Percentiles rank a stretch among this genome's conserved stretches.
phyloP scores from a whole-genome alignment of 139 green algal genomes.

The Chlorella sp. region DNA sequence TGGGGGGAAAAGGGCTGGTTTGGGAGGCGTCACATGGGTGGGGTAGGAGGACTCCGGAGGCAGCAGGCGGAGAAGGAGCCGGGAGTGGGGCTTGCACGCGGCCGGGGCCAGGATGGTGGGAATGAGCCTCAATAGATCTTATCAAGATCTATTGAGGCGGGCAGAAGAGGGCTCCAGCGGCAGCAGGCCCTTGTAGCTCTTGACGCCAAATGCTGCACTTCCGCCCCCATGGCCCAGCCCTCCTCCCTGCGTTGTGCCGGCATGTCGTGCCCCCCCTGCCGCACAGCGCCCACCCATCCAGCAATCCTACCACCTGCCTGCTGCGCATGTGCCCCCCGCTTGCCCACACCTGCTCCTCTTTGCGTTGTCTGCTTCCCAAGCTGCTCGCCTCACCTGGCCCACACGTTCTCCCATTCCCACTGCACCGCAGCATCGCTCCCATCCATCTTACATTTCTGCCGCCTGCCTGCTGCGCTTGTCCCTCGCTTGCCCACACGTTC shows the following conservation, averaged over 20 bases:
- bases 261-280: neutral
- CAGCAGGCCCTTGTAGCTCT: neutral
- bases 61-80: too few species aligned
- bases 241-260: neutral
- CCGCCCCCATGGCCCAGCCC: too few species aligned
- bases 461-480: neutral
- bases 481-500: neutral
- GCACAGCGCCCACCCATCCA: neutral
- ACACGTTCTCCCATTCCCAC: too few species aligned
- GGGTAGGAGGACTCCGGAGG: neutral
- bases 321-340: neutral
- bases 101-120: too few species aligned
- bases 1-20: neutral
- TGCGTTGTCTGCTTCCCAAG: too few species aligned
- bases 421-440: neutral
- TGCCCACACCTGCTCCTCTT: too few species aligned
- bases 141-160: neutral
- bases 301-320: neutral
- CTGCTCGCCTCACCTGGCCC: too few species aligned
- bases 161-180: neutral
- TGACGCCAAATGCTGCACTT: neutral
- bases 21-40: neutral
- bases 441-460: neutral
- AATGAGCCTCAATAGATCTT: too few species aligned
- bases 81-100: too few species aligned